Percentiles rank a stretch among this genome's conserved stretches.
Conservation (phyloP, 805 yeast genomes). For the Kodamaea neixiangensis region DNA sequence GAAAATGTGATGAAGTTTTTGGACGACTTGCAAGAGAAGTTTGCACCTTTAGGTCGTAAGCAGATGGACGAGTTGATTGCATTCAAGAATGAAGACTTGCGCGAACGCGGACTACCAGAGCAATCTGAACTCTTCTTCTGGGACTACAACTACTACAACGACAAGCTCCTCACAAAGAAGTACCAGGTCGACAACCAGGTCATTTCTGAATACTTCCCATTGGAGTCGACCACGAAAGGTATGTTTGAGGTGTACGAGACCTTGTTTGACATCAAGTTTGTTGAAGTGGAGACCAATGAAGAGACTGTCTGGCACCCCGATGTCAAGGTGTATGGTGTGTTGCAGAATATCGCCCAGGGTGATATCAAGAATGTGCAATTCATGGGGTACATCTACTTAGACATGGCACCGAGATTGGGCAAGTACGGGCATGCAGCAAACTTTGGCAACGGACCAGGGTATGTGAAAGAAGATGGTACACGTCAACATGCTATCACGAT, state of each 20-base stretch:
- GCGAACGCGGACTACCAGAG: conserved; percentile 42
- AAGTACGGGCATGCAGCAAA: conserved; percentile 90
- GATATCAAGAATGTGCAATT: conserved; percentile 38
- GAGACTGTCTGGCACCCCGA: conserved; percentile 73
- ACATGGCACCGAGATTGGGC: conserved; percentile 82
- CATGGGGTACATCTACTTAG: conserved; percentile 78
- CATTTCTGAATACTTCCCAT: conserved; percentile 77
- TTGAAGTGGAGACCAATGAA: conserved; percentile 44
- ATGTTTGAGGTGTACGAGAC: conserved; percentile 74
- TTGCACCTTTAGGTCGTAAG: conserved; percentile 57
- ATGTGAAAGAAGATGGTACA: conserved; percentile 46
- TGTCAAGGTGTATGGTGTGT: conserved; percentile 72
- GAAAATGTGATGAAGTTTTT: conserved; percentile 62
- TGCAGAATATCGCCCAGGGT: conserved; percentile 48
- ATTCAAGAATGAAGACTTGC: conserved; percentile 56
- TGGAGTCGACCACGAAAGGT: conserved; percentile 61
- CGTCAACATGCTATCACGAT: conserved; percentile 71
- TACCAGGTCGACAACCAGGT: conserved; percentile 71
- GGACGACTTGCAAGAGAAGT: conserved; percentile 57
- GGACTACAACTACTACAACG: conserved; percentile 73
- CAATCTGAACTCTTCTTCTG: conserved; percentile 55
- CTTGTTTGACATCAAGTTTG: conserved; percentile 68
- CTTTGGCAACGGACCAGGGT: conserved; percentile 68
- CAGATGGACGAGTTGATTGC: conserved; percentile 51
- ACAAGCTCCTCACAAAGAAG: conserved; percentile 62